Evolutionary conservation across 2,329 filamentous ascomycete genomes (phyloP).

Genomic region (Aureobasidium sp.): DNA sequence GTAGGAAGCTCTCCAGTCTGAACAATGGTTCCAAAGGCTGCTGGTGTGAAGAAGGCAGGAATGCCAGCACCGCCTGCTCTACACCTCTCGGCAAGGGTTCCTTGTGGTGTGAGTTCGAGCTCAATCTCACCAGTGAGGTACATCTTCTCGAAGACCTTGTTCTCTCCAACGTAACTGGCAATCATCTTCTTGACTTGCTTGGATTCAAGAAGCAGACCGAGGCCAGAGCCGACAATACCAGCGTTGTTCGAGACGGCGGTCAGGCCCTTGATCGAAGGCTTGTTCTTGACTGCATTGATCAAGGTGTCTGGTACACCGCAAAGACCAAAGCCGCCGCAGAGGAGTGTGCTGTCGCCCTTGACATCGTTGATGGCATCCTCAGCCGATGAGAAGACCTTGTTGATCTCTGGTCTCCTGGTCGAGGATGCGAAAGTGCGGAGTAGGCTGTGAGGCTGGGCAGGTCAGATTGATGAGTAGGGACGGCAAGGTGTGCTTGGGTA

Average conservation of each 20-base stretch:
- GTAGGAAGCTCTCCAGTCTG: conserved; percentile 63
- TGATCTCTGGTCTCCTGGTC: conserved; percentile 18
- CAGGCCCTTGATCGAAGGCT: conserved; percentile 47
- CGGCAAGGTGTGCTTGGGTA: neutral
- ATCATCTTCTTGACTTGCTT: conserved; percentile 66
- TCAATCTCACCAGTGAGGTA: conserved; percentile 67
- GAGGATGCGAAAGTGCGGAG: conserved; percentile 20
- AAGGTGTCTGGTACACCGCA: conserved; percentile 68
- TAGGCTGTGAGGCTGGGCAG: conserved; percentile 15
- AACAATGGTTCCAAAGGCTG: conserved; percentile 56
- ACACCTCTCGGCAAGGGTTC: conserved; percentile 63
- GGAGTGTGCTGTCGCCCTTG: conserved; percentile 58
- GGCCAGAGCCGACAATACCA: conserved; percentile 59
- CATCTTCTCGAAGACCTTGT: conserved; percentile 66
- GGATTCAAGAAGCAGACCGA: conserved; percentile 59
- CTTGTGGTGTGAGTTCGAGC: conserved; percentile 69
- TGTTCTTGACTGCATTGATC: conserved; percentile 59
- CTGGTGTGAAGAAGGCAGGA: conserved; percentile 73
- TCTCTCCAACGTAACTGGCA: conserved; percentile 67
- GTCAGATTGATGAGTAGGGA: neutral
- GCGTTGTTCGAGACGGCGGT: conserved; percentile 78
- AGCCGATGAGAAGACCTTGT: conserved; percentile 36
- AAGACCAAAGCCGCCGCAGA: conserved; percentile 76
- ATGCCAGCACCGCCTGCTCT: conserved; percentile 68
- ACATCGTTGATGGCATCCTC: conserved; percentile 64